Conservation (phyloP, 306 rosid genomes). For the Hylodesmum podocarpum region DNA sequence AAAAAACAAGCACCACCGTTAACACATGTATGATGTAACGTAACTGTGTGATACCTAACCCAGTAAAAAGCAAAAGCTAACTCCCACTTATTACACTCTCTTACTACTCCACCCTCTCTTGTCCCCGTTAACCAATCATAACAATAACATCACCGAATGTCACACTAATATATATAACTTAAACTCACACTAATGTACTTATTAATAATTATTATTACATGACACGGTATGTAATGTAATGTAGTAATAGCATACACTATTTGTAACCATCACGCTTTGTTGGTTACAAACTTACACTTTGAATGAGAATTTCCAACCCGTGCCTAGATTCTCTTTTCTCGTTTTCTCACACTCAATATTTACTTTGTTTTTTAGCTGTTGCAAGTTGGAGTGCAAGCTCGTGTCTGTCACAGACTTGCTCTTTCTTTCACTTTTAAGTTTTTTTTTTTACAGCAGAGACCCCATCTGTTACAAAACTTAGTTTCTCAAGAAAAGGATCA, state of each 20-base stretch:
- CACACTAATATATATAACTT: no score
- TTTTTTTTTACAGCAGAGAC: constrained; percentile 25
- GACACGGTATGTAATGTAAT: neutral
- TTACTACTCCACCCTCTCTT: neutral
- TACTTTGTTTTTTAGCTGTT: neutral
- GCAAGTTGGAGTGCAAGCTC: constrained; percentile 4
- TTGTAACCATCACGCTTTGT: neutral
- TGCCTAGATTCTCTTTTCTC: constrained; percentile 27
- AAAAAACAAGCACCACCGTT: neutral
- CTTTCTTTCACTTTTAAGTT: neutral
- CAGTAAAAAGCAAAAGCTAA: neutral
- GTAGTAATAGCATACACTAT: neutral
- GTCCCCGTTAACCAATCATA: neutral
- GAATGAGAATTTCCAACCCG: constrained; percentile 37
- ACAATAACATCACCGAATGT: no score
- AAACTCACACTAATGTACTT: no score
- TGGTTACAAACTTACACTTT: constrained; percentile 13
- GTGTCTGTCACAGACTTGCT: constrained; percentile 19
- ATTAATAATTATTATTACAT: neutral
- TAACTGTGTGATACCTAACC: neutral
- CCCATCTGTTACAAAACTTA: constrained; percentile 8
- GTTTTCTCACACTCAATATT: neutral
- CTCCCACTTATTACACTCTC: neutral
- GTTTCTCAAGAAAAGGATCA: constrained; percentile 57
- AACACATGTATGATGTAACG: neutral